Conservation (phyloP, 176 grass and related monocot genomes). For the Tuctoria greenei region DNA sequence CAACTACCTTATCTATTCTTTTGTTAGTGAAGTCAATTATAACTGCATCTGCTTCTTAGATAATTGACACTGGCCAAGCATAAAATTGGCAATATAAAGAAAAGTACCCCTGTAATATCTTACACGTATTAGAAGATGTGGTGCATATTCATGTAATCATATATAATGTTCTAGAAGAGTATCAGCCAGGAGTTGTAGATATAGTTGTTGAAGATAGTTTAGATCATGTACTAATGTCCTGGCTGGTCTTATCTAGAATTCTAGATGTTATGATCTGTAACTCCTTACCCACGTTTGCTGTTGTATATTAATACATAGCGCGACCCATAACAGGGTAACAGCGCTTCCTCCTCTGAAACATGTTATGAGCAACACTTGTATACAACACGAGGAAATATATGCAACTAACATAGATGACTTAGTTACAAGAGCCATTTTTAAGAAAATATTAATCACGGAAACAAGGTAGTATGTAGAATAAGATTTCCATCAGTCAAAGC, state of each 20-base stretch:
- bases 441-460: not conserved
- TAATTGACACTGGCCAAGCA: not conserved
- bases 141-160: no score
- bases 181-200: no score
- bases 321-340: no score
- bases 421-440: not conserved
- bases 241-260: no score
- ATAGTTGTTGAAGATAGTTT: no score
- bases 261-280: no score
- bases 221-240: no score
- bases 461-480: no score
- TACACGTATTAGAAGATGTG: not conserved
- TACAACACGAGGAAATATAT: not conserved
- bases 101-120: not conserved
- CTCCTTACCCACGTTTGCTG: no score
- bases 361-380: not conserved
- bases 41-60: not conserved
- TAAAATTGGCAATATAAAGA: not conserved
- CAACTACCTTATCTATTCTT: not conserved
- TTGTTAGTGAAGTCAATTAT: not conserved
- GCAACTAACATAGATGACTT: not conserved
- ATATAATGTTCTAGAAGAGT: no score
- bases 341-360: no score
- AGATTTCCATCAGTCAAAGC: constrained; percentile 11
- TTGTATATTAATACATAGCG: no score